phyloP scores from a whole-genome alignment of 192 early-diverging fungal genomes.

The Coemansia sp. region DNA sequence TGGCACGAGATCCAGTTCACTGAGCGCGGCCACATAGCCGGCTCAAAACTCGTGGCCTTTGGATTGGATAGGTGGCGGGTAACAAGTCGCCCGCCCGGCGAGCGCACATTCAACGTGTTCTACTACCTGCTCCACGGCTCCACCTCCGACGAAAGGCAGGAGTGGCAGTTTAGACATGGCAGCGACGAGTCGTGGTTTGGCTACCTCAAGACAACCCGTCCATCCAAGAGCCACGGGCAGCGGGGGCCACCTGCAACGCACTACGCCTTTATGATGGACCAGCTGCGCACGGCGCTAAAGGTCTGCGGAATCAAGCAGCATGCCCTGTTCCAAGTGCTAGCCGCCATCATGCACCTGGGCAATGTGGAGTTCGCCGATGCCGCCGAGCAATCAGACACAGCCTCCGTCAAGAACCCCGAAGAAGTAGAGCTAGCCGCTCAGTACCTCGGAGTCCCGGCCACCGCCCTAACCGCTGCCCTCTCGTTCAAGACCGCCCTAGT shows the following conservation, averaged over 20 bases:
- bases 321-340: constrained; percentile 77
- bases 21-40: constrained; percentile 81
- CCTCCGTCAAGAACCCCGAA: constrained; percentile 74
- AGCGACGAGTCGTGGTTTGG: constrained; percentile 50
- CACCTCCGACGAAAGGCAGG: constrained; percentile 68
- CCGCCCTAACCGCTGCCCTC: constrained; percentile 71
- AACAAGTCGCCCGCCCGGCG: constrained; percentile 58
- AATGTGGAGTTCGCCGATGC: constrained; percentile 77
- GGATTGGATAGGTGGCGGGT: constrained; percentile 83
- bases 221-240: constrained; percentile 27
- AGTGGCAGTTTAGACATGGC: constrained; percentile 66
- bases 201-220: constrained; percentile 26
- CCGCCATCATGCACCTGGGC: constrained; percentile 84
- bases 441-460: constrained; percentile 76
- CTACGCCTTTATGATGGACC: constrained; percentile 74
- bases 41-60: constrained; percentile 81
- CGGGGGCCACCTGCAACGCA: constrained; percentile 52
- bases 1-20: constrained; percentile 91
- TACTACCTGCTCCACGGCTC: constrained; percentile 89
- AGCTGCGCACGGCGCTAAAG: constrained; percentile 62
- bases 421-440: constrained; percentile 76
- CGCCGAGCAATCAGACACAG: constrained; percentile 70
- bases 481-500: constrained; percentile 83
- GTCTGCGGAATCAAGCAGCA: constrained; percentile 68
- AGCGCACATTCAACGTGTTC: constrained; percentile 92